A percentile compares a stretch with the other conserved stretches of the same genome.
Evolutionary conservation across 2,329 filamentous ascomycete genomes (phyloP).

Genomic region (Diaporthe helianthi): DNA sequence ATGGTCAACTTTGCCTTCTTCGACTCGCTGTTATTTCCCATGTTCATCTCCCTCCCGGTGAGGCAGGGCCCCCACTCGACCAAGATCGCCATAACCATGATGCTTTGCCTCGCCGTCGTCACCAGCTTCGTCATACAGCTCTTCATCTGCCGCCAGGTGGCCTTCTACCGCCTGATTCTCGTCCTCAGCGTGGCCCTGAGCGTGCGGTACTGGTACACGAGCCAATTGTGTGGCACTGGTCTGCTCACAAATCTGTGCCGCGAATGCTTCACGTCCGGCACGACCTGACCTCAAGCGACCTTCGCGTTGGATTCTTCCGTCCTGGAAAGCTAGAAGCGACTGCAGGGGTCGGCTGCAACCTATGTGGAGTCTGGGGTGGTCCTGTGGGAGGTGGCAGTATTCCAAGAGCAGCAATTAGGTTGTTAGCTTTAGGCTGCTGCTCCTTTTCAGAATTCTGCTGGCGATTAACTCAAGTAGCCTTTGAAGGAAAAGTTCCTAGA

Average conservation of each 20-base stretch:
- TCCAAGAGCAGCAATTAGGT: neutral
- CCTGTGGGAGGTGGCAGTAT: neutral
- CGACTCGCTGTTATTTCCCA: conserved; percentile 3
- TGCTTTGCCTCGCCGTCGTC: neutral
- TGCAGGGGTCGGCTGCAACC: neutral
- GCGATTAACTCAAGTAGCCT: neutral
- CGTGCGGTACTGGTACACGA: conserved; percentile 18
- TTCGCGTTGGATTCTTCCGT: too few relatives aligned
- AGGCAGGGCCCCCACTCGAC: neutral
- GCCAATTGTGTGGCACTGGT: neutral
- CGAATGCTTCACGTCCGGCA: neutral
- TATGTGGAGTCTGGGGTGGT: neutral
- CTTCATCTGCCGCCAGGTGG: conserved; percentile 9
- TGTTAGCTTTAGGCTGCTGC: neutral
- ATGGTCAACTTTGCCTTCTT: conserved; percentile 19
- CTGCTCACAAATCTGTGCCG: neutral
- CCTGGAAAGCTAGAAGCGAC: too few relatives aligned
- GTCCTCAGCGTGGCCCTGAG: neutral
- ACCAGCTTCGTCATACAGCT: neutral
- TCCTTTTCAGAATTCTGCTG: neutral
- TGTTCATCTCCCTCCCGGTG: neutral
- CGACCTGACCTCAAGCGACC: neutral
- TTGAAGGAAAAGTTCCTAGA: neutral
- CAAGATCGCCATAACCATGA: neutral
- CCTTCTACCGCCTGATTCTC: neutral